Evolutionary conservation across 2,329 filamentous ascomycete species (phyloP).

Genomic region (Verticillium nubilum): DNA sequence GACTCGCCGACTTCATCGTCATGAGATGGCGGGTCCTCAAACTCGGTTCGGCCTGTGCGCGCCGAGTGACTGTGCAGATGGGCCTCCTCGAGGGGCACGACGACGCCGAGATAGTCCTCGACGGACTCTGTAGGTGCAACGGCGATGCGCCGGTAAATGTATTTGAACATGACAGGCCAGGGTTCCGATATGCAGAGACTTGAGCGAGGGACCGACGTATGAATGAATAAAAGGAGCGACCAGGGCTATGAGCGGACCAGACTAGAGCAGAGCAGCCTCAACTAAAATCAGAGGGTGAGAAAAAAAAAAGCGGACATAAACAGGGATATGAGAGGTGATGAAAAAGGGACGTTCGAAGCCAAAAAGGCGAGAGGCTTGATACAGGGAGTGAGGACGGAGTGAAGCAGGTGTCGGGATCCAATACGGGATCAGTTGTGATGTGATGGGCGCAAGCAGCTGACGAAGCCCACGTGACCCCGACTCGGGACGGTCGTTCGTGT

Average conservation of each 20-base stretch:
- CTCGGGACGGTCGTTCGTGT: neutral
- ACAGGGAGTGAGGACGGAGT: neutral
- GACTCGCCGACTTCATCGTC: slow-evolving; percentile 32
- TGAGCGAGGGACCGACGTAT: neutral
- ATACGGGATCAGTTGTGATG: neutral
- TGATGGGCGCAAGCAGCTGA: neutral
- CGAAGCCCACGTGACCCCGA: neutral
- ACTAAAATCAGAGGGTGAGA: neutral
- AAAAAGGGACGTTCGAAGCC: neutral
- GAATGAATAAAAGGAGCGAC: neutral
- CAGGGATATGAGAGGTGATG: neutral
- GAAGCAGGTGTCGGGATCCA: neutral
- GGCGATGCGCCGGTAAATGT: slow-evolving; percentile 7
- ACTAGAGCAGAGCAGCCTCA: neutral
- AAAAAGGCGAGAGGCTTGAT: neutral
- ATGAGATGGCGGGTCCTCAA: slow-evolving; percentile 29
- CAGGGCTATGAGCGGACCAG: neutral
- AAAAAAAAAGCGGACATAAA: neutral
- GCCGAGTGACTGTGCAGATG: slow-evolving; percentile 51
- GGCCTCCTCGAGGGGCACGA: slow-evolving; percentile 49
- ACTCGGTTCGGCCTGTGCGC: slow-evolving; percentile 37
- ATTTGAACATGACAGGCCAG: neutral
- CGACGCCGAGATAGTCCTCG: slow-evolving; percentile 43
- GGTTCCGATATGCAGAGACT: neutral
- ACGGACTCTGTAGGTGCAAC: slow-evolving; percentile 32